phyloP scores from a whole-genome alignment of 1,139 yeast genomes.

The Blastobotrys apis region DNA sequence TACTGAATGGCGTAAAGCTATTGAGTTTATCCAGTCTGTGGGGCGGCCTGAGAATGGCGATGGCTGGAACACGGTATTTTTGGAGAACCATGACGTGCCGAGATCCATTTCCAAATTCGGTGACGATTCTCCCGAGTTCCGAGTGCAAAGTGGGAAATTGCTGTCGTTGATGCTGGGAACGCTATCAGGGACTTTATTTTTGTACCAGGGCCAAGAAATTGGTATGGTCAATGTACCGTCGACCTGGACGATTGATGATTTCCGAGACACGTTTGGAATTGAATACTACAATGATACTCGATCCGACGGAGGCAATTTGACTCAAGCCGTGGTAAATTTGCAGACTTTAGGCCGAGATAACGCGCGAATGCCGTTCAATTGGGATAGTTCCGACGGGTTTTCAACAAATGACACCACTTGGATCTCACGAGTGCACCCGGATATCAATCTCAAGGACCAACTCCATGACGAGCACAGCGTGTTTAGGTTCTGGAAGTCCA shows the following conservation, averaged over 20 bases:
- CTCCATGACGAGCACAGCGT: constrained; percentile 47
- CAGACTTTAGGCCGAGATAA: constrained; percentile 43
- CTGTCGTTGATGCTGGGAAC: constrained; percentile 45
- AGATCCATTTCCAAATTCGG: not conserved
- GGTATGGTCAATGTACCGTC: constrained; percentile 51
- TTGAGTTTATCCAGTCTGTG: constrained; percentile 18
- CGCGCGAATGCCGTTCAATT: constrained; percentile 57
- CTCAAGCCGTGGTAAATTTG: constrained; percentile 31
- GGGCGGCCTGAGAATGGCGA: constrained; percentile 36
- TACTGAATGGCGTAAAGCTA: constrained; percentile 4
- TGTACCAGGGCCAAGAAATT: constrained; percentile 60
- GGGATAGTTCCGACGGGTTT: constrained; percentile 53
- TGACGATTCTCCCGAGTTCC: constrained; percentile 3
- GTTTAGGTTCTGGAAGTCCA: constrained; percentile 44
- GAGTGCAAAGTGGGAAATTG: constrained; percentile 39
- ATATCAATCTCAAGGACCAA: constrained; percentile 49
- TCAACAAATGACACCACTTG: constrained; percentile 47
- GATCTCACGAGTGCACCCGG: constrained; percentile 43
- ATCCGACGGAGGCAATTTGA: constrained; percentile 36
- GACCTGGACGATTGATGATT: constrained; percentile 48
- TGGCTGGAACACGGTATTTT: constrained; percentile 57
- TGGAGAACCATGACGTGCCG: constrained; percentile 45
- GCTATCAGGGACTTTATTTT: constrained; percentile 52
- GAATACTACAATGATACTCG: constrained; percentile 29
- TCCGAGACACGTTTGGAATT: constrained; percentile 47